Percentiles rank a stretch among this genome's conserved stretches.
Conservation (phyloP, 768 basidiomycete species). For the Galerina sulciceps region DNA sequence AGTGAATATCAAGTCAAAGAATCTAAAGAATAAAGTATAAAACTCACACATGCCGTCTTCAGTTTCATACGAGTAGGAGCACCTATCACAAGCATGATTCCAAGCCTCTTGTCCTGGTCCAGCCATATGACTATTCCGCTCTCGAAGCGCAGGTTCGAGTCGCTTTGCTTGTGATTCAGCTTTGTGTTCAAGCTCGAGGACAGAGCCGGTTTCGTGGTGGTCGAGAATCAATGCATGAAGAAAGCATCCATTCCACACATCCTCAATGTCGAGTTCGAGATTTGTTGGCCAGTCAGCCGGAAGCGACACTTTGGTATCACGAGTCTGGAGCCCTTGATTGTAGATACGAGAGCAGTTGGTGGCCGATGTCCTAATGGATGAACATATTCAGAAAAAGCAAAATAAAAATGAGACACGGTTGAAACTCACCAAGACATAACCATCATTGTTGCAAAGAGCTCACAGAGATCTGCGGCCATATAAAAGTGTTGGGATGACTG, state of each 20-base stretch:
- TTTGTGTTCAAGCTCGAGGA: slow-evolving; percentile 21
- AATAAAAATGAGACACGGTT: neutral
- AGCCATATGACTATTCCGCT: slow-evolving; percentile 24
- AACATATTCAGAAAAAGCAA: neutral
- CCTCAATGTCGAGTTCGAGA: slow-evolving; percentile 13
- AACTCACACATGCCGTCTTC: slow-evolving; percentile 15
- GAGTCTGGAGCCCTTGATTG: slow-evolving; percentile 17
- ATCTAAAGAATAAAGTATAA: neutral
- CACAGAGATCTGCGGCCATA: slow-evolving; percentile 5
- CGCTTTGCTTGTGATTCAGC: slow-evolving; percentile 19
- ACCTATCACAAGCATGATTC: slow-evolving; percentile 32
- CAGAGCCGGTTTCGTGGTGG: slow-evolving; percentile 6
- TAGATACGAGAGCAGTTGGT: slow-evolving; percentile 34
- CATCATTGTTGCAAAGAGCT: slow-evolving; percentile 15
- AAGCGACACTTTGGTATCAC: too few relatives aligned
- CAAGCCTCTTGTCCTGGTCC: slow-evolving; percentile 32
- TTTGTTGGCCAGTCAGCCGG: slow-evolving; percentile 10
- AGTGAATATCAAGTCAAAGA: neutral
- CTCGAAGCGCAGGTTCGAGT: slow-evolving; percentile 21
- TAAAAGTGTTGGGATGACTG: slow-evolving; percentile 11
- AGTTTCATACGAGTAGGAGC: slow-evolving; percentile 21
- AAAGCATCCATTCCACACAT: slow-evolving; percentile 30
- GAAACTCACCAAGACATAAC: slow-evolving; percentile 8
- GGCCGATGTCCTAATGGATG: slow-evolving; percentile 22
- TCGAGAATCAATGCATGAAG: slow-evolving; percentile 22